A percentile compares a stretch with the other conserved stretches of the same genome.
These are phyloP conservation scores for Escovopsis sp. DNA, from an alignment of 2,329 filamentous ascomycete genomes.

Conservation along the genomic window DNA sequence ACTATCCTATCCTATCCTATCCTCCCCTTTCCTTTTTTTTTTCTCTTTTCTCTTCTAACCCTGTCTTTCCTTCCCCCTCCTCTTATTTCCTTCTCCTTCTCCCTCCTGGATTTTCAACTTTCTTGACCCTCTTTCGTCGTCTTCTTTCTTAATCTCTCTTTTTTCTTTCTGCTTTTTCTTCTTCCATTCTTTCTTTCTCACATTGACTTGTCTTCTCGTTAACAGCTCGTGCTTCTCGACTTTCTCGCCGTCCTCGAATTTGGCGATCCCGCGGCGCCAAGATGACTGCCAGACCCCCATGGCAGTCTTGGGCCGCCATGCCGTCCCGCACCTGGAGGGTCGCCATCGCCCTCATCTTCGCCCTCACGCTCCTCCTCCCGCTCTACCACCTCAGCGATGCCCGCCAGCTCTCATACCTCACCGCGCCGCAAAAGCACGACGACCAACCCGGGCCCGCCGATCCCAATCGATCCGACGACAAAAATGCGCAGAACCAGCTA, in stretches of 20 bases:
- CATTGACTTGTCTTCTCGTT: neutral
- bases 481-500: neutral
- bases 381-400: slow-evolving; percentile 17
- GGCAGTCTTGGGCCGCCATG: slow-evolving; percentile 5
- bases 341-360: slow-evolving; percentile 12
- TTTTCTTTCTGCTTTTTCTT: neutral
- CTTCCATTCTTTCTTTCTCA: neutral
- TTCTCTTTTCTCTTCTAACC: neutral
- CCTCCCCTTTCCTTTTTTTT: neutral
- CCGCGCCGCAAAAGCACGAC: slow-evolving; percentile 17
- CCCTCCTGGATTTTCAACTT: neutral
- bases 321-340: slow-evolving; percentile 15
- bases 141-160: neutral
- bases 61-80: neutral
- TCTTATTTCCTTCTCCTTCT: neutral
- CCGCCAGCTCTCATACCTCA: slow-evolving; percentile 11
- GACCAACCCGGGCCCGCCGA: slow-evolving; percentile 6
- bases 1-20: neutral
- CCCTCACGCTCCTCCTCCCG: slow-evolving; percentile 16
- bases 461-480: too few relatives aligned
- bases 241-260: neutral
- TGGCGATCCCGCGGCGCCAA: slow-evolving; percentile 1
- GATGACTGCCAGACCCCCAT: slow-evolving; percentile 8
- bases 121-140: slow-evolving; percentile 2
- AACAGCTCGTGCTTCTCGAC: neutral